Conservation (phyloP, 2,329 filamentous ascomycete species). For the Plectosphaerella sp. region DNA sequence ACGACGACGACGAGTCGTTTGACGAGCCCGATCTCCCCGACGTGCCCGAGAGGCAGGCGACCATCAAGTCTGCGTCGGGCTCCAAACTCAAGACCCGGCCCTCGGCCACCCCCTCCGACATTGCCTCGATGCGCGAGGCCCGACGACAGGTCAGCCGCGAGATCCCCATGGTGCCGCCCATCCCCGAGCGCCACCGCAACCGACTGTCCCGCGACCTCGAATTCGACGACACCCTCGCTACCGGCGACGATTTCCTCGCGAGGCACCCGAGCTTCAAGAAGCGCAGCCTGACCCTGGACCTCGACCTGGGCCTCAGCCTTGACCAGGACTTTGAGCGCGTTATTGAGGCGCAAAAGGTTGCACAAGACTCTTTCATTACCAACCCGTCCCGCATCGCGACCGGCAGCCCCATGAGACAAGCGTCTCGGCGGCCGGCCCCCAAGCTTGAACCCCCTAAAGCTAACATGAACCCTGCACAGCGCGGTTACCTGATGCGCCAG, state of each 20-base stretch:
- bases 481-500: conserved; percentile 96
- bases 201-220: conserved; percentile 46
- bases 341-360: conserved; percentile 95
- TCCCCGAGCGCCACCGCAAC: conserved; percentile 56
- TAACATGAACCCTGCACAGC: conserved; percentile 70
- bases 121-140: conserved; percentile 79
- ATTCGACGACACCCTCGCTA: conserved; percentile 26
- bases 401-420: conserved; percentile 37
- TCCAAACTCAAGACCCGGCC: conserved; percentile 85
- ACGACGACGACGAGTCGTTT: conserved; percentile 28
- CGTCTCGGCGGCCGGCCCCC: conserved; percentile 25
- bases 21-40: conserved; percentile 47
- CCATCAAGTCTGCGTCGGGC: conserved; percentile 77
- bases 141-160: conserved; percentile 81
- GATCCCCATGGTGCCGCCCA: conserved; percentile 53
- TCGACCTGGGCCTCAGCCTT: conserved; percentile 80
- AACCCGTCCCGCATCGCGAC: conserved; percentile 12
- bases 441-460: conserved; percentile 35
- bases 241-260: conserved; percentile 42
- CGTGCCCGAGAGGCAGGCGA: conserved; percentile 79
- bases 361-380: conserved; percentile 35
- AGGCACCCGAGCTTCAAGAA: conserved; percentile 73
- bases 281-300: conserved; percentile 75
- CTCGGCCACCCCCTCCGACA: conserved; percentile 81
- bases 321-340: conserved; percentile 93